Conservation (phyloP, 768 basidiomycete species). For the Macrolepiota dolichaula region DNA sequence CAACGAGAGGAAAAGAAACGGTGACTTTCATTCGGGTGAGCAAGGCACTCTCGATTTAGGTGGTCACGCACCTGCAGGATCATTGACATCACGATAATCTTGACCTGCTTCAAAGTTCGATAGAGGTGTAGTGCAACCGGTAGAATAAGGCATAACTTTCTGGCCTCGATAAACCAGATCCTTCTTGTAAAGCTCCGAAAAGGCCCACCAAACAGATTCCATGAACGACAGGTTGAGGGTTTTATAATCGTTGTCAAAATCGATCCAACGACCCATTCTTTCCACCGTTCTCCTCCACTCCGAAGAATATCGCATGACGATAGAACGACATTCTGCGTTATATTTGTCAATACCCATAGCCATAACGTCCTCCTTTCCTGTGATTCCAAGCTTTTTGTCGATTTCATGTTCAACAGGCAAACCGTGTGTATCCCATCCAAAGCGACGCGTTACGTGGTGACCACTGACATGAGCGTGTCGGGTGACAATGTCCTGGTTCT, state of each 20-base stretch:
- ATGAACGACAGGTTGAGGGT: constrained; percentile 91
- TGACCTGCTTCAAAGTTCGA: constrained; percentile 97
- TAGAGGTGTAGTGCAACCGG: constrained; percentile 91
- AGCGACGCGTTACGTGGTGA: constrained; percentile 87
- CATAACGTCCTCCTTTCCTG: constrained; percentile 89
- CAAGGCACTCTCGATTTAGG: background rate
- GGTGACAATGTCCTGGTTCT: constrained; percentile 87
- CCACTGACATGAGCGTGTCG: constrained; percentile 93
- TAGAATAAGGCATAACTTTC: constrained; percentile 97
- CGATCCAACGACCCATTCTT: constrained; percentile 99
- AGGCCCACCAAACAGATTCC: constrained; percentile 99
- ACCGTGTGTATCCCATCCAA: constrained; percentile 99
- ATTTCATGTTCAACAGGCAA: constrained; percentile 99
- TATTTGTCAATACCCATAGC: constrained; percentile 96
- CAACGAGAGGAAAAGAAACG: constrained; percentile 88
- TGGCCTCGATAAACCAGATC: constrained; percentile 90
- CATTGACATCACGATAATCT: constrained; percentile 89
- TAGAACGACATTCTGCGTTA: constrained; percentile 93
- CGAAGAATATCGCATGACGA: constrained; percentile 94
- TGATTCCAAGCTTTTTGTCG: constrained; percentile 93
- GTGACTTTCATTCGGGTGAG: constrained; percentile 53
- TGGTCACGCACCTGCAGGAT: constrained; percentile 72
- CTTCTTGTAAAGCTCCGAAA: constrained; percentile 90
- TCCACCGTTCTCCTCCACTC: constrained; percentile 97
- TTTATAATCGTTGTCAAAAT: constrained; percentile 99